Base-by-base conservation (phyloP, 805 yeast genomes). In the Lipomyces lipofer region DNA sequence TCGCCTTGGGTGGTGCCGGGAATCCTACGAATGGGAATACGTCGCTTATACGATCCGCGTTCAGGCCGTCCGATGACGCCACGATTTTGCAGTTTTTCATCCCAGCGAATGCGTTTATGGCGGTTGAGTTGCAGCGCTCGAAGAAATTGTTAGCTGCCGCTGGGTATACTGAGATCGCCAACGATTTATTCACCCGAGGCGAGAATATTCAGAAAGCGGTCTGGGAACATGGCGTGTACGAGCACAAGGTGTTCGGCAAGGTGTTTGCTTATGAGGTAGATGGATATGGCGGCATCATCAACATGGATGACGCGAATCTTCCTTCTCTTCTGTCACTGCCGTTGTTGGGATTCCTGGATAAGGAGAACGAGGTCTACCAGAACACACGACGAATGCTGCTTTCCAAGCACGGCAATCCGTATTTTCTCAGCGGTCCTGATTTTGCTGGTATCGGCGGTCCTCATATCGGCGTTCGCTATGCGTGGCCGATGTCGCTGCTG, bases 401-500 rank as follows among this genome's bases (percentile, higher is more conserved):
- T 21, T 75, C 83, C 1, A 80, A 78, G 51, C 63, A 70, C 4
- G 94, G 94, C 0, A 89, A 89, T 66, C 96, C 97, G 0, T 89
- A 87, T 68, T 89, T 72, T 63, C 71, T 86, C 40, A 67, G 71
- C 38, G 96, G 96, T 0, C 62, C 64, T 3, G 70, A 68, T 58
- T 85, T 90, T 65, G 76, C 78, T 60, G 96, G 96, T 0, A 78
- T 90, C 56, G 96, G 97, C 0, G 96, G 96, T 0, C 97, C 97
- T 0, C 97, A 89, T 67, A 80, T 89, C 39, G 96, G 96, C 1
- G 77, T 85, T 21, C 73, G 76, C 19, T 77, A 83, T 66, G 95
- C 95, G 0, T 89, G 97, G 97, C 96, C 96, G 12, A 85, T 89
- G 95, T 82, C 90, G 30, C 71, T 86, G n/a, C 71, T 88, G 35